Evolutionary conservation across 2,329 filamentous ascomycete genomes (phyloP), one percentile per base, ranked within the genome.

Genomic region (Colletotrichum costaricense): DNA sequence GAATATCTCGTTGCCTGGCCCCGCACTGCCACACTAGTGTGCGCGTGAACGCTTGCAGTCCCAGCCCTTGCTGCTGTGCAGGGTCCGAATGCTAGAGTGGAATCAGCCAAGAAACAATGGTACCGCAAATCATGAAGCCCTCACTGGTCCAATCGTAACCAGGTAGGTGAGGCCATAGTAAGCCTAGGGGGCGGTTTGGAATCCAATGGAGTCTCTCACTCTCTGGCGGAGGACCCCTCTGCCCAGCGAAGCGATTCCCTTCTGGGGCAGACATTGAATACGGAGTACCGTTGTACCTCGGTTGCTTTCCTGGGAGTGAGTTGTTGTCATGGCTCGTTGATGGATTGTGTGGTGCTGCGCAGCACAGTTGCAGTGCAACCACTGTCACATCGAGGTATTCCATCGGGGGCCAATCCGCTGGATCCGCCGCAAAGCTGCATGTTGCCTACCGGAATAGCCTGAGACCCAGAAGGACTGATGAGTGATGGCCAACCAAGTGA

Each of bases 11-110:
- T 68, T 74, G 72, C 72, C 72, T 74, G 63, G 69, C 67, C 67
- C 71, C 72, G 63, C 72, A 74, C 72, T 74, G 72, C 72, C 72
- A 72, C 72, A 72, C 63, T 72, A 68, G 63, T 67, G 72, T 52
- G 56, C 68, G 60, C 72, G 62, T 74, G 72, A 63, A 74, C 69
- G 72, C 52, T 72, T 72, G 63, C 72, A 66, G 67, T 56, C 60
- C 67, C 68, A 65, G 67, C 56, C 60, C 71, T 73, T 73, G 67
- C 42, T 38, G n/a, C 38, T 57, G 60, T 65, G 60, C 59, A 73
- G 71, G 71, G 71, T 66, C 71, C 71, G 54, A 65, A 49, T 73
- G 54, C 30, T 56, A 26, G 52, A 66, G 71, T 70, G 67, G 67
- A 71, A 73, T 73, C 71, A 65, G 71, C 67, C 71, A 59, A 73